A percentile compares a stretch with the other conserved stretches of the same genome.
Conservation (phyloP, 148 eudicot genomes). For the Rheum nobile region DNA sequence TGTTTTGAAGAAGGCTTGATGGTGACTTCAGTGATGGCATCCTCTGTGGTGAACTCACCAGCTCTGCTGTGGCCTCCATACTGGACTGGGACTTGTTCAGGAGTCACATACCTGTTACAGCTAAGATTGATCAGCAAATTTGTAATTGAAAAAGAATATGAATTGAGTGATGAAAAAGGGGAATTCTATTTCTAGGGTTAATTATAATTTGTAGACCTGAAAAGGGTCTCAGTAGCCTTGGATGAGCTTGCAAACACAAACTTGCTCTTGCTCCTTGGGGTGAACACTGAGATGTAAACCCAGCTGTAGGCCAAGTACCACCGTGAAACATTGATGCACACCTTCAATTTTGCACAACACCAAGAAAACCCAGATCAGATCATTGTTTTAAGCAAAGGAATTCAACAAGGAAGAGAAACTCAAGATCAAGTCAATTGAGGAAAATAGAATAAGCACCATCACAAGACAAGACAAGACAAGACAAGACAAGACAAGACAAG, state of each 20-base stretch:
- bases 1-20: conserved; percentile 52
- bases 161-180: no score
- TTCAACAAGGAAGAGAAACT: no score
- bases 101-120: conserved; percentile 44
- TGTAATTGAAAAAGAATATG: not conserved
- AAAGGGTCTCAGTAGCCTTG: conserved; percentile 55
- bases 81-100: conserved; percentile 60
- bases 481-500: no score
- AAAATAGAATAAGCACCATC: no score
- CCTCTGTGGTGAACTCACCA: conserved; percentile 45
- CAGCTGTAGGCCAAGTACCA: conserved; percentile 67
- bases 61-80: conserved; percentile 65
- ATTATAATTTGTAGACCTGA: conserved; percentile 36
- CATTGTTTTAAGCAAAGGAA: no score
- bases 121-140: not conserved
- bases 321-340: conserved; percentile 72
- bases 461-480: no score
- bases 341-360: conserved; percentile 19
- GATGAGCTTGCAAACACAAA: no score
- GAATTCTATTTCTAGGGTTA: no score
- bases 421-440: no score
- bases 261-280: no score
- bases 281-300: no score
- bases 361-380: conserved; percentile 13
- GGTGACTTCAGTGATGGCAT: conserved; percentile 47